phyloP scores from a whole-genome alignment of 2,329 filamentous ascomycete genomes.

The Fusarium nodosum region DNA sequence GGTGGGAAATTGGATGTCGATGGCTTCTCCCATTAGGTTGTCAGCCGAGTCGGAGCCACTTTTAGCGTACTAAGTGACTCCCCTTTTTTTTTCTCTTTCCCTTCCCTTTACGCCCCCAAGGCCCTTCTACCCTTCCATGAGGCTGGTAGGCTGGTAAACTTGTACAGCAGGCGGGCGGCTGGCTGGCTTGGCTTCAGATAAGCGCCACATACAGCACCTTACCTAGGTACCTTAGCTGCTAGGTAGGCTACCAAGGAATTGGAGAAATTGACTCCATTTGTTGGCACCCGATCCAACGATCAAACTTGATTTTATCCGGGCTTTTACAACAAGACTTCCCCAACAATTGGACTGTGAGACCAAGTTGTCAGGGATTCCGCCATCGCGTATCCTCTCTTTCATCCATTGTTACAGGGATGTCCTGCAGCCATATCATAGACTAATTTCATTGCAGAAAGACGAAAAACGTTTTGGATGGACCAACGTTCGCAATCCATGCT shows the following conservation, averaged over 20 bases:
- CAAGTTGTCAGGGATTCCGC: constrained; percentile 16
- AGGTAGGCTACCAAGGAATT: constrained; percentile 10
- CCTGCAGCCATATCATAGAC: constrained; percentile 17
- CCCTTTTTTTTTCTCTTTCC: constrained; percentile 37
- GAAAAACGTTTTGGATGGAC: not conserved
- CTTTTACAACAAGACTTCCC: constrained; percentile 20
- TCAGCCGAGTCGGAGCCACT: constrained; percentile 46
- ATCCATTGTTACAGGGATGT: constrained; percentile 25
- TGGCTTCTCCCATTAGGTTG: constrained; percentile 43
- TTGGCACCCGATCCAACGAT: constrained; percentile 15
- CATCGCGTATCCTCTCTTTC: constrained; percentile 23
- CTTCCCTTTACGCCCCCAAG: constrained; percentile 21
- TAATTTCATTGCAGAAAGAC: constrained; percentile 36
- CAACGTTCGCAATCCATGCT: not conserved
- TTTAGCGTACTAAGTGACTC: constrained; percentile 41
- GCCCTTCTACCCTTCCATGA: constrained; percentile 12
- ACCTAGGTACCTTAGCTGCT: too few species aligned
- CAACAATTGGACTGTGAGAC: constrained; percentile 15
- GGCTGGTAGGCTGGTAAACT: constrained; percentile 4
- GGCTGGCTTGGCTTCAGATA: constrained; percentile 15
- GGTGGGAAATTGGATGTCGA: constrained; percentile 50
- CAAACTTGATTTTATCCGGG: constrained; percentile 3
- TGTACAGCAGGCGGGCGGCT: not conserved
- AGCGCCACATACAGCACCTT: constrained; percentile 29
- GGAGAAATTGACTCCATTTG: constrained; percentile 25